Conservation (phyloP, 129 eudicot species). For the Saposhnikovia divaricata region DNA sequence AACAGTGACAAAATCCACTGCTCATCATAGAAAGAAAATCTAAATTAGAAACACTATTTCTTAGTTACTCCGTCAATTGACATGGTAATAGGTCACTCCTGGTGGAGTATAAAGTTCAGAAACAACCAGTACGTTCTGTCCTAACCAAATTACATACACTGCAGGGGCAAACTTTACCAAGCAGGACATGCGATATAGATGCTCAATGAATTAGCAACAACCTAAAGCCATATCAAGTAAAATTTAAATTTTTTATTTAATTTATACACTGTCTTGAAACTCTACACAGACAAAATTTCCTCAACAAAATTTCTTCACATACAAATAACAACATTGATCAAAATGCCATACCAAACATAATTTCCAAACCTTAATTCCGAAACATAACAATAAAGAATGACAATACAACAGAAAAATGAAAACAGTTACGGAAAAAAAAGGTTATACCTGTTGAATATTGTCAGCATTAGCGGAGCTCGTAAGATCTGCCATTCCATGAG, state of each 20-base stretch:
- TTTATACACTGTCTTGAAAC: not conserved
- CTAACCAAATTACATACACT: not conserved
- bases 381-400: too few species aligned
- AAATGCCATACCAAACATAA: too few species aligned
- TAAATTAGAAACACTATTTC: not conserved
- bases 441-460: conserved; percentile 69
- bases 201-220: not conserved
- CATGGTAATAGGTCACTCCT: not conserved
- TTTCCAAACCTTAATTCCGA: too few species aligned
- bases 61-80: not conserved
- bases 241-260: not conserved
- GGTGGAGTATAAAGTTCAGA: too few species aligned
- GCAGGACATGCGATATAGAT: not conserved
- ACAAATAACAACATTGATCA: not conserved
- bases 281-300: too few species aligned
- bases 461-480: conserved; percentile 70
- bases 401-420: too few species aligned
- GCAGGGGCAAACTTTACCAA: too few species aligned
- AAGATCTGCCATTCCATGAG: conserved; percentile 99
- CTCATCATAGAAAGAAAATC: too few species aligned
- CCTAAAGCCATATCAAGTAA: not conserved
- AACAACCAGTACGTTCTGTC: not conserved
- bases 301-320: not conserved
- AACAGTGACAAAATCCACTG: not conserved
- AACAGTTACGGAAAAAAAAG: not conserved